Conservation (phyloP, 805 yeast species). For the Candida pini region DNA sequence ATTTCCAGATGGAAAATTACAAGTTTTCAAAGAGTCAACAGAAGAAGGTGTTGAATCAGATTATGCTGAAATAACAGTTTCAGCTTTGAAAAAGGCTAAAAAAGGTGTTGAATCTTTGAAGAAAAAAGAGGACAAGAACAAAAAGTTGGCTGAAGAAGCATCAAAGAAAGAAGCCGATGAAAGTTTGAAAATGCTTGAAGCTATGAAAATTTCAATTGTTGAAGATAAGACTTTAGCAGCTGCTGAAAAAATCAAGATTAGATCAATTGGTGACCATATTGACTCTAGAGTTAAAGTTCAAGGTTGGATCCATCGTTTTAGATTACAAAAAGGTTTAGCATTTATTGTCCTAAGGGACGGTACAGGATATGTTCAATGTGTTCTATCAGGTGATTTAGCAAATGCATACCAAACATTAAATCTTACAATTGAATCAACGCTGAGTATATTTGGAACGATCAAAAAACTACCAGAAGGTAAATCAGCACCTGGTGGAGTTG, state of each 20-base stretch:
- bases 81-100: slow-evolving; percentile 92
- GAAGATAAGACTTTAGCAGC: slow-evolving; percentile 70
- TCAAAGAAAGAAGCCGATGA: slow-evolving; percentile 62
- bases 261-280: slow-evolving; percentile 44
- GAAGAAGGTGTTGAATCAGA: slow-evolving; percentile 47
- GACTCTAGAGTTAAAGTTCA: slow-evolving; percentile 68
- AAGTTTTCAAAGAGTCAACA: slow-evolving; percentile 49
- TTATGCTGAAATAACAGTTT: slow-evolving; percentile 75
- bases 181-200: slow-evolving; percentile 68
- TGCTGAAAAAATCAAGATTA: slow-evolving; percentile 65
- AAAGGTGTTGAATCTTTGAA: slow-evolving; percentile 91
- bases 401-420: slow-evolving; percentile 79
- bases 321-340: slow-evolving; percentile 87
- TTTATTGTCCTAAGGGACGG: slow-evolving; percentile 95
- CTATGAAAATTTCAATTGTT: slow-evolving; percentile 67
- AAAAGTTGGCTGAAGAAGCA: slow-evolving; percentile 46
- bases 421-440: slow-evolving; percentile 84
- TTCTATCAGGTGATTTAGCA: slow-evolving; percentile 86
- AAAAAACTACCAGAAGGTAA: slow-evolving; percentile 91
- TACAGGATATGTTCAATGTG: slow-evolving; percentile 82
- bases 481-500: slow-evolving; percentile 96
- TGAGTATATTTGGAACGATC: slow-evolving; percentile 74
- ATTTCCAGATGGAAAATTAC: slow-evolving; percentile 44
- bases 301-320: slow-evolving; percentile 96
- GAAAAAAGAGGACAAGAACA: slow-evolving; percentile 70